Percentiles rank a stretch among this genome's conserved stretches.
These are phyloP conservation scores for Zoysia japonica DNA, from an alignment of 176 grass and related monocot species.

Conservation along the genomic window DNA sequence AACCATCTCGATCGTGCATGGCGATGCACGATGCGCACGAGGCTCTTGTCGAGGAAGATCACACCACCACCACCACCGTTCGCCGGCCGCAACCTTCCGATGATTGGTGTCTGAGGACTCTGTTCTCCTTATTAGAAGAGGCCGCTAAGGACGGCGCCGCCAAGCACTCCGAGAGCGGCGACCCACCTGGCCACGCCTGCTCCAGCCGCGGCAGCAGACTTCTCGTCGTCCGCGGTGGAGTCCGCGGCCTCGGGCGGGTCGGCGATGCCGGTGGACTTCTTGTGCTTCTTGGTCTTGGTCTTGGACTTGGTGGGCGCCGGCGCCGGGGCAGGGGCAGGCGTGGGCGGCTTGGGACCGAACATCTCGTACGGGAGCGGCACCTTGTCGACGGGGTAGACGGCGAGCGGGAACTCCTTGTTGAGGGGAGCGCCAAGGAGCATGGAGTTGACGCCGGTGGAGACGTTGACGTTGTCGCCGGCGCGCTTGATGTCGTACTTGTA, in stretches of 20 bases:
- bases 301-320: slow-evolving; percentile 45
- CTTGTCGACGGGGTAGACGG: slow-evolving; percentile 67
- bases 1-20: slow-evolving; percentile 29
- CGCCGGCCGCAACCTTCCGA: not conserved
- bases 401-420: slow-evolving; percentile 57
- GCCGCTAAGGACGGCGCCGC: slow-evolving; percentile 9
- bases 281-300: slow-evolving; percentile 59
- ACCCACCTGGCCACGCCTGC: slow-evolving; percentile 37
- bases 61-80: not conserved
- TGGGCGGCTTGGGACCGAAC: slow-evolving; percentile 69
- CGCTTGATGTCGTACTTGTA: slow-evolving; percentile 62
- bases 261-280: slow-evolving; percentile 48
- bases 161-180: slow-evolving; percentile 22
- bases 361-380: slow-evolving; percentile 71
- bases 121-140: slow-evolving; percentile 6
- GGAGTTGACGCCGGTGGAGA: slow-evolving; percentile 73
- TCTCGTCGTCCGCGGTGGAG: slow-evolving; percentile 7
- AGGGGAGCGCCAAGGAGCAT: slow-evolving; percentile 44
- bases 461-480: slow-evolving; percentile 44
- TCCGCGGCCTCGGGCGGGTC: slow-evolving; percentile 38
- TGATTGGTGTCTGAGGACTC: not conserved
- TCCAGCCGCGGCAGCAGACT: slow-evolving; percentile 18
- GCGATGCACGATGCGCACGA: not conserved
- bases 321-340: slow-evolving; percentile 40
- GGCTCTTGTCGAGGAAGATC: not conserved